These are phyloP conservation scores for Hypoxylon lenormandii DNA, from an alignment of 495 filamentous ascomycete genomes.

Conservation along the genomic window DNA sequence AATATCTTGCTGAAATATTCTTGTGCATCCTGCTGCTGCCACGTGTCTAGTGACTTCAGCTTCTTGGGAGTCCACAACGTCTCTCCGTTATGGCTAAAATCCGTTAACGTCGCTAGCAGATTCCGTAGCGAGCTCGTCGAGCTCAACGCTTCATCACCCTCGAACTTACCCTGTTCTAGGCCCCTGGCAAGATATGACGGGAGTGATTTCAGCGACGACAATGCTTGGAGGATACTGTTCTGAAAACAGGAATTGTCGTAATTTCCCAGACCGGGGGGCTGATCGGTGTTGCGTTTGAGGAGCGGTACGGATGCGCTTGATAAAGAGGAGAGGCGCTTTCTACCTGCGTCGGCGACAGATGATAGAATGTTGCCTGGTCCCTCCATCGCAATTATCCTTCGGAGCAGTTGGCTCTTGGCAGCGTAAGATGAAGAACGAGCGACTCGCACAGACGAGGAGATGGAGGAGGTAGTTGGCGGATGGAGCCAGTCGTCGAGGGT, in stretches of 20 bases:
- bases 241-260: constrained; percentile 96
- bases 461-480: constrained; percentile 53
- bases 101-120: constrained; percentile 75
- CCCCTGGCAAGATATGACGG: constrained; percentile 61
- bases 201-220: constrained; percentile 79
- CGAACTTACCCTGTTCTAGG: constrained; percentile 53
- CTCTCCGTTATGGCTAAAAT: constrained; percentile 72
- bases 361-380: constrained; percentile 55
- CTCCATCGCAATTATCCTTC: constrained; percentile 74
- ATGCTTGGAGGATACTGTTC: constrained; percentile 90
- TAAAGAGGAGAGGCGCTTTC: constrained; percentile 62
- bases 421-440: constrained; percentile 55
- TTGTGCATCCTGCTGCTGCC: constrained; percentile 98
- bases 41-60: constrained; percentile 87
- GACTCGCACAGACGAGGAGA: constrained; percentile 33
- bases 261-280: constrained; percentile 85
- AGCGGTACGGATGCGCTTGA: constrained; percentile 56
- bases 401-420: constrained; percentile 75
- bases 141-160: constrained; percentile 26
- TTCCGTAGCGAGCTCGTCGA: constrained; percentile 67
- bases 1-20: constrained; percentile 94
- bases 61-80: constrained; percentile 80
- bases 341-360: constrained; percentile 55
- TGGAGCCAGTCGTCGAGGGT: constrained; percentile 65
- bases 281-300: constrained; percentile 52